Percentiles rank a stretch among this genome's conserved stretches.
Evolutionary conservation across 257 asterid species (phyloP).

Genomic region (Fraxinus cuspidata): DNA sequence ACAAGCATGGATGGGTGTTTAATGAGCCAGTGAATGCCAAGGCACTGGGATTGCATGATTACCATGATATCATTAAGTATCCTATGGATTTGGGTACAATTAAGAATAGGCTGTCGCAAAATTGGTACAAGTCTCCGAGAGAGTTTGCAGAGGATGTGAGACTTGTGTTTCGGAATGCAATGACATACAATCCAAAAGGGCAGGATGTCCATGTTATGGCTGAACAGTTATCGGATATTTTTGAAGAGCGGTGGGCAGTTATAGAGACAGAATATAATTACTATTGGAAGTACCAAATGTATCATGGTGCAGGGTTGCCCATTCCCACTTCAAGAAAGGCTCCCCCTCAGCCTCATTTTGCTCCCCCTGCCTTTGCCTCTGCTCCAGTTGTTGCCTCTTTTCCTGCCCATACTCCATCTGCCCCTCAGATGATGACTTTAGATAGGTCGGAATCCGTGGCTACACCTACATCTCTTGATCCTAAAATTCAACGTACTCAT

Average conservation of each 20-base stretch:
- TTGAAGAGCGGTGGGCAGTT: conserved; percentile 80
- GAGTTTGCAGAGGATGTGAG: conserved; percentile 90
- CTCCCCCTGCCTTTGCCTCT: conserved; percentile 21
- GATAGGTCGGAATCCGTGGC: conserved; percentile 54
- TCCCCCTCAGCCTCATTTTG: conserved; percentile 41
- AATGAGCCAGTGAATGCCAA: conserved; percentile 78
- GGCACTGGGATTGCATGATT: conserved; percentile 69
- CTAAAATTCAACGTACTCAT: conserved; percentile 46
- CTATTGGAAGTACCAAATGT: conserved; percentile 57
- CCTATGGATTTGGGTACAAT: conserved; percentile 97
- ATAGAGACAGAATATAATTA: conserved; percentile 69
- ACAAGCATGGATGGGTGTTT: conserved; percentile 86
- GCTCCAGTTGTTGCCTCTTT: conserved; percentile 30
- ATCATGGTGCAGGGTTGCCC: conserved; percentile 62
- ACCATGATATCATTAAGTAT: conserved; percentile 68
- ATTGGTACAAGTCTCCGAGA: conserved; percentile 66
- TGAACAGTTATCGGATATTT: conserved; percentile 57
- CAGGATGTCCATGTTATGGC: conserved; percentile 93
- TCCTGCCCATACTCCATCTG: conserved; percentile 35
- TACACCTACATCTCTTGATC: conserved; percentile 44
- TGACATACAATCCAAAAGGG: conserved; percentile 89
- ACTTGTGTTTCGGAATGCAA: conserved; percentile 85
- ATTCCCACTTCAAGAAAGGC: conserved; percentile 62
- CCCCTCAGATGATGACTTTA: conserved; percentile 37
- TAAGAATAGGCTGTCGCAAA: conserved; percentile 61